phyloP scores from a whole-genome alignment of 352 stramenopile species.

The Globisporangium alternatum region DNA sequence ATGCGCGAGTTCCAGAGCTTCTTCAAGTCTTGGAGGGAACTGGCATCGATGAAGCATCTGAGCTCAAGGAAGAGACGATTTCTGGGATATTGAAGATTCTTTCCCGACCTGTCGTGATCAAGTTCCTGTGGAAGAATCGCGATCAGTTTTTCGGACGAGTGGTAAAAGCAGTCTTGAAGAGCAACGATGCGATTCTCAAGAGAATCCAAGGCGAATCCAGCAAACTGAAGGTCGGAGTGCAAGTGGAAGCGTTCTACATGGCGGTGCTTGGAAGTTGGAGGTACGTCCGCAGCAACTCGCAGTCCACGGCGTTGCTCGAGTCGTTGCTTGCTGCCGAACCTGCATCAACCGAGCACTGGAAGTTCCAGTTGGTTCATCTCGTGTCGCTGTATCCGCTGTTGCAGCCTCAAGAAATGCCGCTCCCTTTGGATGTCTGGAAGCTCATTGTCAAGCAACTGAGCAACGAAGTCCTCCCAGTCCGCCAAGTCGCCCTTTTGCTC shows the following conservation, averaged over 20 bases:
- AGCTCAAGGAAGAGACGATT: constrained; percentile 43
- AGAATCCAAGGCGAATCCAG: constrained; percentile 48
- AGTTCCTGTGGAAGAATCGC: constrained; percentile 48
- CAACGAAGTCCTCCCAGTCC: constrained; percentile 65
- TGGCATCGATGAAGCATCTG: constrained; percentile 14
- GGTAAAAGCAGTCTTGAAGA: constrained; percentile 43
- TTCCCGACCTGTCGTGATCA: constrained; percentile 32
- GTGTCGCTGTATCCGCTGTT: constrained; percentile 65
- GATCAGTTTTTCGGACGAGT: constrained; percentile 35
- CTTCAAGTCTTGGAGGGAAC: constrained; percentile 45
- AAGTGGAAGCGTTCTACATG: constrained; percentile 56
- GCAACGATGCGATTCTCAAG: constrained; percentile 46
- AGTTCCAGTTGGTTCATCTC: constrained; percentile 74
- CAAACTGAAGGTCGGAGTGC: constrained; percentile 54
- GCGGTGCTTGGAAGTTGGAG: constrained; percentile 49
- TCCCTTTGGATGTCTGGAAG: constrained; percentile 45
- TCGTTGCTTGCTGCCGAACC: constrained; percentile 41
- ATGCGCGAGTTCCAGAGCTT: constrained; percentile 33
- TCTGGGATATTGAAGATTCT: constrained; percentile 37
- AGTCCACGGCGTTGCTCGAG: constrained; percentile 23
- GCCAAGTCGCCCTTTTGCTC: constrained; percentile 50
- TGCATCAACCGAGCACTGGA: constrained; percentile 53
- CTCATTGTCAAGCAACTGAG: constrained; percentile 47
- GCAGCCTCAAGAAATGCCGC: constrained; percentile 36
- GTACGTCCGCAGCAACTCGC: constrained; percentile 30